Evolutionary conservation across 1,284 basidiomycete species (phyloP).

Genomic region (Fomitiporia mediterranea): DNA sequence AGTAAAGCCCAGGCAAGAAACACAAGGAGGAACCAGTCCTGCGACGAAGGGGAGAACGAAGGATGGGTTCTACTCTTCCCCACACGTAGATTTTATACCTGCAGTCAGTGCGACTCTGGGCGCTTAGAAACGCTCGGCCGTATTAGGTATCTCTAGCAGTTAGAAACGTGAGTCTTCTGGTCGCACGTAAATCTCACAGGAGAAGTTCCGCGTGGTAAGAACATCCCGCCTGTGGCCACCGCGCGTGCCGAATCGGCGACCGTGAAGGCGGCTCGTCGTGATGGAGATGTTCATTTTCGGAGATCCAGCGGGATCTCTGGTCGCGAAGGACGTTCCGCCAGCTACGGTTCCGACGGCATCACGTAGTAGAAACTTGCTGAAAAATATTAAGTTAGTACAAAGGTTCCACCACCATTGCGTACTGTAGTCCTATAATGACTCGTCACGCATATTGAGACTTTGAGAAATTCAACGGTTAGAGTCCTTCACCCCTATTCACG

Average conservation of each 20-base stretch:
- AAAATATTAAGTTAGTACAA: no score
- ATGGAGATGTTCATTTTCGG: conserved; percentile 4
- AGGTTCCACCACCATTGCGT: no score
- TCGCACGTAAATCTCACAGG: background rate
- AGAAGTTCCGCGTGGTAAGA: background rate
- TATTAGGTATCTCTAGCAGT: background rate
- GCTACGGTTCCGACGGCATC: no score
- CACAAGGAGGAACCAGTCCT: conserved; percentile 60
- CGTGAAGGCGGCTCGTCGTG: background rate
- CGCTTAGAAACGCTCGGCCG: background rate
- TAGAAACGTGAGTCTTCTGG: background rate
- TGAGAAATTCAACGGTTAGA: no score
- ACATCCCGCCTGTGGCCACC: background rate
- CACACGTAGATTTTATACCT: background rate
- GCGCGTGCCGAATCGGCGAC: background rate
- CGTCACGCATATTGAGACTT: no score
- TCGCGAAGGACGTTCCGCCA: background rate
- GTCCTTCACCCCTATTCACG: no score
- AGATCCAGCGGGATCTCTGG: no score
- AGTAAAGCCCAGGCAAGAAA: conserved; percentile 26
- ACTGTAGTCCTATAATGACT: no score
- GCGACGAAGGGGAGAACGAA: conserved; percentile 36
- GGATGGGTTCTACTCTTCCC: conserved; percentile 23
- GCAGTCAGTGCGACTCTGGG: background rate
- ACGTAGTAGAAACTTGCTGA: no score